Conservation (phyloP, 805 yeast genomes). For the Hanseniaspora thailandica region DNA sequence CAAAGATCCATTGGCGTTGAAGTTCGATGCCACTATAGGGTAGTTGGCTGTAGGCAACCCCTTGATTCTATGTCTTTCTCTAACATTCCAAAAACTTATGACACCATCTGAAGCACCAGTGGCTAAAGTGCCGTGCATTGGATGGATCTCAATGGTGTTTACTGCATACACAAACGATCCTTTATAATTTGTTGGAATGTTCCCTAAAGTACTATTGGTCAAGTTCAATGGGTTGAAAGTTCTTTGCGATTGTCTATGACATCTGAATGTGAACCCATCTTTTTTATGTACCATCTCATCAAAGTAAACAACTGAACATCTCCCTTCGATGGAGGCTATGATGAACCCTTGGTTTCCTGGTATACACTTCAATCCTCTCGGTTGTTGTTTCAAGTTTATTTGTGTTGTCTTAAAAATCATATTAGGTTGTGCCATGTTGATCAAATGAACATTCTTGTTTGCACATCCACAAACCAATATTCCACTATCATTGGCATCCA, state of each 20-base stretch:
- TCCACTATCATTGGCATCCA: constrained; percentile 72
- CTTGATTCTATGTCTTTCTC: constrained; percentile 74
- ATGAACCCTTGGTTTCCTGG: constrained; percentile 92
- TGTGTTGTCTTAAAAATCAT: constrained; percentile 58
- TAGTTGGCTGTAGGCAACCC: constrained; percentile 58
- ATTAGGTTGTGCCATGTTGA: constrained; percentile 75
- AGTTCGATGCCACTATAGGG: constrained; percentile 64
- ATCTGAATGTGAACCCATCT: constrained; percentile 78
- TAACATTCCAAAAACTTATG: constrained; percentile 92
- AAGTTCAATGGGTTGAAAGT: constrained; percentile 15
- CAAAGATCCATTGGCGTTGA: constrained; percentile 71
- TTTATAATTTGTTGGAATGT: constrained; percentile 39
- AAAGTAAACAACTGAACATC: constrained; percentile 88
- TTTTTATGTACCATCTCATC: constrained; percentile 67
- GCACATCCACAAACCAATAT: constrained; percentile 93
- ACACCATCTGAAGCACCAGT: constrained; percentile 95
- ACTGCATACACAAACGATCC: constrained; percentile 53
- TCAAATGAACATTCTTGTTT: constrained; percentile 53
- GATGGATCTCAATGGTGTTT: constrained; percentile 76
- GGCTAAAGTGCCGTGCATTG: constrained; percentile 76
- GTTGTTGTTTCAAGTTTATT: constrained; percentile 84
- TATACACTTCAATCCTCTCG: constrained; percentile 69
- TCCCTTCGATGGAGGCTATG: constrained; percentile 84
- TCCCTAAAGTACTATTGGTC: constrained; percentile 34
- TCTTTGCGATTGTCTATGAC: constrained; percentile 58